Base-by-base conservation (phyloP, 2,329 filamentous ascomycete species). In the Rugonectria rugulosa region DNA sequence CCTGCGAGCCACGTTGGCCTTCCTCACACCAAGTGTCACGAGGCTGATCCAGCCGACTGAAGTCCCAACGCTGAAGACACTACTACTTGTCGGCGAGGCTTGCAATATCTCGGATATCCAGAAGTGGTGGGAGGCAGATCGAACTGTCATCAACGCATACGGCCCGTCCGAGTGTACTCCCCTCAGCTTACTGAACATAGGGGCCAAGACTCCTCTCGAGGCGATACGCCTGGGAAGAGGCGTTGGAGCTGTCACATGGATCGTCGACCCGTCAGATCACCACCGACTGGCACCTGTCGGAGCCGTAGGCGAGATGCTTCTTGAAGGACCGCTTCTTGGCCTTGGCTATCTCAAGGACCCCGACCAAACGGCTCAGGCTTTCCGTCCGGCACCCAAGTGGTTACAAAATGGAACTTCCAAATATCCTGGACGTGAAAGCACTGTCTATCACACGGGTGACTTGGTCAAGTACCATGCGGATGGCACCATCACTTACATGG, bases 321-420 rank as follows among this genome's bases (percentile, higher is more conserved):
- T 78, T 26, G 72, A 72, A 40, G 76, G 76, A 1, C 77, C 78
- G 3, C 73, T 74, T 9, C 69, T 84, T 12, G 79, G 75, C n/a
- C 68, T 75, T 24, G 79, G 79, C 12, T 84, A 84, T 53, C 67
- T 81, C 14, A 77, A 80, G 34, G 74, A 79, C 15, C 66, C 70
- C 0, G 68, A 69, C 14, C 78, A 80, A 58, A 83, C 81, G 0
- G 66, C 69, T 9, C 73, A 73, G 19, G 70, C 72, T 0, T 84
- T 83, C 48, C n/a, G 73, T 82, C 29, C 64, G 71, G 15, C 68
- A 74, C 43, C 77, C 75, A 2, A 46, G 0, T 81, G 77, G 79
- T 53, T 11, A 74, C 64, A 72, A 10, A 42, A 34, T 9, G 43
- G 51, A 3, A 12, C 42, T 9, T 19, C 24, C 4, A n/a, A 9